phyloP scores from a whole-genome alignment of 2,329 filamentous ascomycete genomes.

The Xylaria digitata region DNA sequence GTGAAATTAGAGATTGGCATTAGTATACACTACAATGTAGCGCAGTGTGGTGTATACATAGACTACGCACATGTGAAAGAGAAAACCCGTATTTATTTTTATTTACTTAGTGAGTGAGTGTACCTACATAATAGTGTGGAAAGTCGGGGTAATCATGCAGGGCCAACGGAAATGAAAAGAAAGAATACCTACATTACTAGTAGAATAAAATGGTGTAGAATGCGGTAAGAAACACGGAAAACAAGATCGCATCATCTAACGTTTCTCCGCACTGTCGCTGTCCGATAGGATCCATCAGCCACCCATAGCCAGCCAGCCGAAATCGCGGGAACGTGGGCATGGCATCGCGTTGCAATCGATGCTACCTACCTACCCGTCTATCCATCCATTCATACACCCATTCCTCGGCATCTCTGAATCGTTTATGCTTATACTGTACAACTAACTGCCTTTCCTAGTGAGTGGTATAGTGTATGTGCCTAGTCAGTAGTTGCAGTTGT shows the following conservation, averaged over 20 bases:
- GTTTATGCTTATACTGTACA: too few relatives aligned
- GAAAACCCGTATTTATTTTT: neutral
- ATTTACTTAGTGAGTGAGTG: neutral
- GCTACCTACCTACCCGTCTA: neutral
- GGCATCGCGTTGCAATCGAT: conserved; percentile 20
- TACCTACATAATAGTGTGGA: conserved; percentile 5
- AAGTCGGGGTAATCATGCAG: conserved; percentile 4
- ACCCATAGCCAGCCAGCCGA: neutral
- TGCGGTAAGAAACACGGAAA: neutral
- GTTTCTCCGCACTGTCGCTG: conserved; percentile 26
- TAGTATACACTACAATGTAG: neutral
- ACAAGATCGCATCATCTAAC: neutral
- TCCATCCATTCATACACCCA: neutral
- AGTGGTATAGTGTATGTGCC: neutral
- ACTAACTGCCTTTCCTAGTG: too few relatives aligned
- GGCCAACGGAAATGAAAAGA: conserved; percentile 1
- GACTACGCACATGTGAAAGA: neutral
- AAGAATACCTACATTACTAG: too few relatives aligned
- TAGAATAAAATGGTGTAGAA: too few relatives aligned
- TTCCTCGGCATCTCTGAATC: neutral
- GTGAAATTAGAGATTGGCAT: conserved; percentile 11
- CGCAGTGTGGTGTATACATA: neutral
- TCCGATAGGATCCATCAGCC: conserved; percentile 9
- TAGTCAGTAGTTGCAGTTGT: neutral
- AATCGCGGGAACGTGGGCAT: conserved; percentile 25